Evolutionary conservation across 768 basidiomycete species (phyloP).

Genomic region (Kwoniella dendrophila): DNA sequence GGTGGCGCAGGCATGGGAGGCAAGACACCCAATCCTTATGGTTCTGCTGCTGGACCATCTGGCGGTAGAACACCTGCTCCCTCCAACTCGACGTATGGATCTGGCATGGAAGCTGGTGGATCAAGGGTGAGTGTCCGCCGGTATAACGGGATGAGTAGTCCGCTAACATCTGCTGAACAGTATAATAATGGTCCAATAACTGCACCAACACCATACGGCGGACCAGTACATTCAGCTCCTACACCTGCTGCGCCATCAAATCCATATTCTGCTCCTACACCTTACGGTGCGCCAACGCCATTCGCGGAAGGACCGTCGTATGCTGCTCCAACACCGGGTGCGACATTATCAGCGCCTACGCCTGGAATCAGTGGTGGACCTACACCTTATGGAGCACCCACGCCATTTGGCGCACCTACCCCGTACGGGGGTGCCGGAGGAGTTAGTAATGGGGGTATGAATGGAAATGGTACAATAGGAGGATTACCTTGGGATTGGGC

Average conservation of each 20-base stretch:
- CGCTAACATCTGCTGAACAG: background rate
- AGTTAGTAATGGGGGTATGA: conserved; percentile 3
- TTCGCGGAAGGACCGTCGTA: conserved; percentile 33
- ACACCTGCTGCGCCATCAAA: conserved; percentile 59
- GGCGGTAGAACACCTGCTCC: conserved; percentile 41
- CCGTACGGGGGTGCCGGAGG: conserved; percentile 42
- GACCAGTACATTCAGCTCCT: conserved; percentile 47
- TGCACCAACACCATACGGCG: conserved; percentile 30
- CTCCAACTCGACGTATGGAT: conserved; percentile 23
- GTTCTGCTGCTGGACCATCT: conserved; percentile 18
- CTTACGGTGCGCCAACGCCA: conserved; percentile 50
- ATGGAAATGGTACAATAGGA: conserved; percentile 30
- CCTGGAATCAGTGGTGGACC: conserved; percentile 52
- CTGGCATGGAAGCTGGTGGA: conserved; percentile 18
- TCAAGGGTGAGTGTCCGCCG: conserved; percentile 36
- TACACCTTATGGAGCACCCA: conserved; percentile 44
- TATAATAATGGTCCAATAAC: conserved; percentile 26
- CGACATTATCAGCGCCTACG: conserved; percentile 58
- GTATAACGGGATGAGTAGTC: conserved; percentile 1
- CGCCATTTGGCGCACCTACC: conserved; percentile 48
- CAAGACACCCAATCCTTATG: conserved; percentile 31
- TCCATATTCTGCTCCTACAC: conserved; percentile 54
- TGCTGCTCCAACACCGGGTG: conserved; percentile 58
- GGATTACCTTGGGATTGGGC: conserved; percentile 49
- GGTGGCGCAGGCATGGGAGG: conserved; percentile 23